phyloP scores from a whole-genome alignment of 208 protist genomes.

The Leishmania martiniquensis region DNA sequence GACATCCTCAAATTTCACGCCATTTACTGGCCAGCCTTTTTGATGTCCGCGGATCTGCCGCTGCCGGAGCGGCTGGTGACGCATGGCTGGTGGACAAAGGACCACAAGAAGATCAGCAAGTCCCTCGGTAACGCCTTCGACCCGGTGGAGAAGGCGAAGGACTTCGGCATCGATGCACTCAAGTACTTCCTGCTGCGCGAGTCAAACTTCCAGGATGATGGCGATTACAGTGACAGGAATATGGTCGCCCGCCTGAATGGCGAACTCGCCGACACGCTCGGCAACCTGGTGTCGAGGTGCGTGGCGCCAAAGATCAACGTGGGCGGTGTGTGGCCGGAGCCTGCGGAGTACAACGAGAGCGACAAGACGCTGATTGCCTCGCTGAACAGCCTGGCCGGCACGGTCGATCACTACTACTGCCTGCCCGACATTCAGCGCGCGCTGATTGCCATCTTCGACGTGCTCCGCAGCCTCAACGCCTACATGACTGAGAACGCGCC shows the following conservation, averaged over 20 bases:
- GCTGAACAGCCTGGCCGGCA: conserved; percentile 68
- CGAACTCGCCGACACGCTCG: conserved; percentile 95
- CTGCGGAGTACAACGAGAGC: conserved; percentile 62
- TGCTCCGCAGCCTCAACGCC: conserved; percentile 85
- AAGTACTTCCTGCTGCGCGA: conserved; percentile 97
- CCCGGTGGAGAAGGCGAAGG: conserved; percentile 81
- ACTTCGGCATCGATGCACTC: conserved; percentile 92
- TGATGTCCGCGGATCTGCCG: conserved; percentile 95
- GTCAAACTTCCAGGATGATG: conserved; percentile 94
- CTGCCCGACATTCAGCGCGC: conserved; percentile 89
- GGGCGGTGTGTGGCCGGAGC: conserved; percentile 67
- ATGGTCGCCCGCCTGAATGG: conserved; percentile 89
- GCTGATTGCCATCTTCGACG: conserved; percentile 86
- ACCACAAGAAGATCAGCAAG: conserved; percentile 97
- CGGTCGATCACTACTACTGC: conserved; percentile 84
- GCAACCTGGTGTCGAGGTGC: conserved; percentile 92
- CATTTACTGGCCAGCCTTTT: conserved; percentile 99
- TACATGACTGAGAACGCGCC: conserved; percentile 93
- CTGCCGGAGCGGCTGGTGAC: conserved; percentile 92
- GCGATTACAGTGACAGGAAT: conserved; percentile 94
- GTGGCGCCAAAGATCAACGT: conserved; percentile 87
- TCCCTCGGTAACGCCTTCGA: conserved; percentile 98
- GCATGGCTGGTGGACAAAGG: conserved; percentile 97
- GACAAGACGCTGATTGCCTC: conserved; percentile 68
- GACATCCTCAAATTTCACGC: conserved; percentile 99